These are phyloP conservation scores for Aspergillus sp. DNA, from an alignment of 2,329 filamentous ascomycete genomes.

Conservation along the genomic window DNA sequence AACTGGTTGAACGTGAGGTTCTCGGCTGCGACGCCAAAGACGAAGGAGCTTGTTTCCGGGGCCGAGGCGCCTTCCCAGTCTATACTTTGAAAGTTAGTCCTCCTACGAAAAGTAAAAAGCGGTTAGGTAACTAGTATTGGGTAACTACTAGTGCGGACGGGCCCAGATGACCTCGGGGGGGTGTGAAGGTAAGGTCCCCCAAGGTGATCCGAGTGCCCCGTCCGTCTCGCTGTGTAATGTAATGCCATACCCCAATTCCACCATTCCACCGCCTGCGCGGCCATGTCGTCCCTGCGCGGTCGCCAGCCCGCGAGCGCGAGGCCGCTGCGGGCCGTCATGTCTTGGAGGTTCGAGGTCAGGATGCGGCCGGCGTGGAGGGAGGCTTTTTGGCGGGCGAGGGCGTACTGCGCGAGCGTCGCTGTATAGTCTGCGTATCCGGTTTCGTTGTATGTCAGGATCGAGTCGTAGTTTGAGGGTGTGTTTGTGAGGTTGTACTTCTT, in stretches of 20 bases:
- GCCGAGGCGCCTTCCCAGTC: slow-evolving; percentile 65
- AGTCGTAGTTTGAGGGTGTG: slow-evolving; percentile 62
- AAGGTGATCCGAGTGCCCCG: no score
- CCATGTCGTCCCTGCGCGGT: slow-evolving; percentile 57
- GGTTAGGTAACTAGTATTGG: no score
- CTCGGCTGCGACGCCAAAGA: slow-evolving; percentile 60
- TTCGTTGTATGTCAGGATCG: slow-evolving; percentile 65
- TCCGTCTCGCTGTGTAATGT: no score
- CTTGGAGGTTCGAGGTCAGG: slow-evolving; percentile 64
- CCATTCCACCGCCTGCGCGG: slow-evolving; percentile 66
- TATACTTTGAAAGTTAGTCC: not conserved
- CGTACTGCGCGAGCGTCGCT: slow-evolving; percentile 56
- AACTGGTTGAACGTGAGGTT: slow-evolving; percentile 68
- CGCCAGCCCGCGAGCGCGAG: slow-evolving; percentile 67
- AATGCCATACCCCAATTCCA: slow-evolving; percentile 50
- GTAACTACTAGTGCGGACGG: no score
- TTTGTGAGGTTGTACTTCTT: slow-evolving; percentile 64
- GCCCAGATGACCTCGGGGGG: no score
- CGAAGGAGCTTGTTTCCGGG: slow-evolving; percentile 60
- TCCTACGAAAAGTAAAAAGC: no score
- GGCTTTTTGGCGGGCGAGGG: slow-evolving; percentile 51
- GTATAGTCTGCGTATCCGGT: slow-evolving; percentile 59
- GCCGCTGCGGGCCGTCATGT: slow-evolving; percentile 63
- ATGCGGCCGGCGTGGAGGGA: slow-evolving; percentile 61
- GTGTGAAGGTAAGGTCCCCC: no score